Conservation (phyloP, 345 rosid genomes). For the Dovyalis caffra region DNA sequence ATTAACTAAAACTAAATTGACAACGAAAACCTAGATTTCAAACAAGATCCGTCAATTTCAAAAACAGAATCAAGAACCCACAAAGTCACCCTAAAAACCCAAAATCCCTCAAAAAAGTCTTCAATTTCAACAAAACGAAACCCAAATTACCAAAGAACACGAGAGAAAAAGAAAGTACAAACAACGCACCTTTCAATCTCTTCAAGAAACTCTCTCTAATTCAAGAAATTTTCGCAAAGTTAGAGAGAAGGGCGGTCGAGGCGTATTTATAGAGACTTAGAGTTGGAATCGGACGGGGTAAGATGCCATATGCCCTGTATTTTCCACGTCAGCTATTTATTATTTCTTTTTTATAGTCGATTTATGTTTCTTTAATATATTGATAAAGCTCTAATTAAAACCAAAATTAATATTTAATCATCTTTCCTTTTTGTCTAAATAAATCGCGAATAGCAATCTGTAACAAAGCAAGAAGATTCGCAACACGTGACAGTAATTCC, state of each 20-base stretch:
- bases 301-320: no score
- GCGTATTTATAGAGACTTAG: constrained; percentile 11
- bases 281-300: constrained; percentile 36
- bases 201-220: constrained; percentile 1
- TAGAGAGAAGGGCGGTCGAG: fast-evolving
- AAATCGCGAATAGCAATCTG: no score
- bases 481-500: no score
- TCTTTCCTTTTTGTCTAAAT: no score
- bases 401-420: no score
- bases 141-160: not conserved
- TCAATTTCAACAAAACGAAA: not conserved
- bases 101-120: not conserved
- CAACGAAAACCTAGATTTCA: not conserved
- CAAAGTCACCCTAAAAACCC: not conserved
- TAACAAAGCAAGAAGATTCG: no score
- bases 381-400: no score
- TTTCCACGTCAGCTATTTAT: no score
- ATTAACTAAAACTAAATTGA: not conserved
- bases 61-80: not conserved
- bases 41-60: not conserved
- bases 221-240: not conserved
- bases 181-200: constrained; percentile 20
- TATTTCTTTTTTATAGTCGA: no score
- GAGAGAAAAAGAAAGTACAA: not conserved
- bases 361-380: no score